Evolutionary conservation across 208 protist genomes (phyloP).

Genomic region (Leptomonas seymouri): DNA sequence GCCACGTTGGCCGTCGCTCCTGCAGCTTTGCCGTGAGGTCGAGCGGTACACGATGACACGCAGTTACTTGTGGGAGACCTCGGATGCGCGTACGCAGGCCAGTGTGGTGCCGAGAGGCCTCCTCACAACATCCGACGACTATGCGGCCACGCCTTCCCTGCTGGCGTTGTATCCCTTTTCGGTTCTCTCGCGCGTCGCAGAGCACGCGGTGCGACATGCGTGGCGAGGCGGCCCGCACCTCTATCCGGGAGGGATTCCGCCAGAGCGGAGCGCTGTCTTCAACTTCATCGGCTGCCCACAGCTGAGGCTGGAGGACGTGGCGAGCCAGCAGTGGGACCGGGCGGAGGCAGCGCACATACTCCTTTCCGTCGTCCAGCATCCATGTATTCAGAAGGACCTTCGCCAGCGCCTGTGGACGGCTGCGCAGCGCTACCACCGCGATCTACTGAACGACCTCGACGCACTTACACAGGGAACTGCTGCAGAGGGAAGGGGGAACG

Average conservation of each 20-base stretch:
- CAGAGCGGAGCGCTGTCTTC: neutral
- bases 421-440: slow-evolving; percentile 24
- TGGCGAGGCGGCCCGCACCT: slow-evolving; percentile 17
- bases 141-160: neutral
- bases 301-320: slow-evolving; percentile 8
- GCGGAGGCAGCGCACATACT: slow-evolving; percentile 20
- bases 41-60: slow-evolving; percentile 13
- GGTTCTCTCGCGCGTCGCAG: neutral
- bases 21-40: slow-evolving; percentile 6
- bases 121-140: neutral
- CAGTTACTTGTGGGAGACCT: slow-evolving; percentile 3
- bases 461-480: neutral
- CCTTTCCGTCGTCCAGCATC: slow-evolving; percentile 3
- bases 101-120: neutral
- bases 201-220: slow-evolving; percentile 18
- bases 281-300: neutral
- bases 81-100: neutral
- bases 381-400: slow-evolving; percentile 9
- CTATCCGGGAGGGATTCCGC: neutral
- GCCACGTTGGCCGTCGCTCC: neutral
- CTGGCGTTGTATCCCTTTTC: neutral
- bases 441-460: slow-evolving; percentile 2
- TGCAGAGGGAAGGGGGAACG: neutral
- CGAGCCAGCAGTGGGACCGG: slow-evolving; percentile 20
- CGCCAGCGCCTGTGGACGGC: slow-evolving; percentile 17